Conservation (phyloP, 1,139 yeast species). For the Suhomyces terraborum region DNA sequence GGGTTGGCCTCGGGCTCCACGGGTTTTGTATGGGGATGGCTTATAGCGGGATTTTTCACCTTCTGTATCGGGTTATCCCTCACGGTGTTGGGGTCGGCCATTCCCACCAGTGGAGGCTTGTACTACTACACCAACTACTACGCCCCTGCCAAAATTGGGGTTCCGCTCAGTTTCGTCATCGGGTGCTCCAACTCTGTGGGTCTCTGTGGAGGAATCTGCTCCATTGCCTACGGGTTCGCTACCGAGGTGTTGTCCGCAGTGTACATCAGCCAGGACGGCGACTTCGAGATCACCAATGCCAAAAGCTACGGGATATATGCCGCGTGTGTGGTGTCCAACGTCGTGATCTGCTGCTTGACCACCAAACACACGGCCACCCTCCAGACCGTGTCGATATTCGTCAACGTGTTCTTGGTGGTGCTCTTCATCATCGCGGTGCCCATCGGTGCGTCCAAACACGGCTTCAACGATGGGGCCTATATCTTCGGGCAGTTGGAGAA, state of each 20-base stretch:
- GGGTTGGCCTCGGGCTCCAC: constrained; percentile 55
- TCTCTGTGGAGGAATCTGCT: constrained; percentile 39
- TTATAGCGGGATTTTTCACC: constrained; percentile 59
- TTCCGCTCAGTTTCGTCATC: constrained; percentile 37
- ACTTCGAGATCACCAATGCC: constrained; percentile 34
- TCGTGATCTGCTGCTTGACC: constrained; percentile 33
- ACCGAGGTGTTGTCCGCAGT: constrained; percentile 40
- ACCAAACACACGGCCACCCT: constrained; percentile 52
- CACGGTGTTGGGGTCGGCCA: constrained; percentile 66
- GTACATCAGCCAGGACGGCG: constrained; percentile 32
- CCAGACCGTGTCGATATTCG: constrained; percentile 59
- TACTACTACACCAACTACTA: constrained; percentile 53
- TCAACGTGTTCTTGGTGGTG: constrained; percentile 56
- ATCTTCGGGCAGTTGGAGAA: constrained; percentile 58
- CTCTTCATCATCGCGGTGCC: constrained; percentile 73
- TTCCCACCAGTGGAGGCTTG: constrained; percentile 62
- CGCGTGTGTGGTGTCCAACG: constrained; percentile 33
- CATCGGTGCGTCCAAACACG: constrained; percentile 43
- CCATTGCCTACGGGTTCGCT: constrained; percentile 44
- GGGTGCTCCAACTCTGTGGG: constrained; percentile 43
- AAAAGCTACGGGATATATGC: constrained; percentile 41
- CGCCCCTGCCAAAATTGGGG: constrained; percentile 34
- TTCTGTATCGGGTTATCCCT: constrained; percentile 61
- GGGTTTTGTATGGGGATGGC: constrained; percentile 74
- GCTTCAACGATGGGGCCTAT: constrained; percentile 40